Evolutionary conservation across 345 rosid species (phyloP), one percentile per base, ranked within the genome.

Genomic region (Mallotus nudiflorus): DNA sequence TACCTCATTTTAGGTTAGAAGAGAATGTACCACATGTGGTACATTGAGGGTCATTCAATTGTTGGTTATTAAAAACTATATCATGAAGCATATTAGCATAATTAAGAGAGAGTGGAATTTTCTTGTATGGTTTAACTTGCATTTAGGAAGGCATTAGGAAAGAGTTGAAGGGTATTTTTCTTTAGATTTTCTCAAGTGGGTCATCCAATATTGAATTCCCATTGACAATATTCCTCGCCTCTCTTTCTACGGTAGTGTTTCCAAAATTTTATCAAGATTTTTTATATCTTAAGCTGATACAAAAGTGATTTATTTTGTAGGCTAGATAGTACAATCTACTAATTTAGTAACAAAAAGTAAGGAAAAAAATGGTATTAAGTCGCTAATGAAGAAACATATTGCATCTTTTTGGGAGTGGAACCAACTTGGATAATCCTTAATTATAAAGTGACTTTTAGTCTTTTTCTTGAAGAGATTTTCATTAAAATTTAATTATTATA

Each of bases 221-320:
- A 66, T 74, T 79, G 83, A 81, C 83, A 75, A 81, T 77, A 72
- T 58, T 75, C 79, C 77, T 72, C 75, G 57, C 79, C 75, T 76
- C 72, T 73, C 68, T 57, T 67, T 71, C 64, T 37, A 49, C 66
- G 29, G 27, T 58, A 33, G 69, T 56, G 53, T 49, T 27, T 58
- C n/a, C 56, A 20, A 0, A 2, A 28, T 57, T 57, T 57, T 12
- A 5, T 42, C 3, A 33, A 2, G 19, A 19, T 33, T 6, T 55
- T 56, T 44, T 27, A 44, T 75, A 49, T 58, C 65, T 68, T 56
- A 63, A 56, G 74, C 69, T 69, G 63, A 75, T 53, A 71, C 68
- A 71, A 78, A 79, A 74, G 78, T 74, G 54, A 11, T 35, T 50
- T 77, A 72, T 80, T 80, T 71, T 77, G 54, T 68, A 11, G 68